phyloP scores from a whole-genome alignment of 176 grass and related monocot genomes.

The Carex parvula region DNA sequence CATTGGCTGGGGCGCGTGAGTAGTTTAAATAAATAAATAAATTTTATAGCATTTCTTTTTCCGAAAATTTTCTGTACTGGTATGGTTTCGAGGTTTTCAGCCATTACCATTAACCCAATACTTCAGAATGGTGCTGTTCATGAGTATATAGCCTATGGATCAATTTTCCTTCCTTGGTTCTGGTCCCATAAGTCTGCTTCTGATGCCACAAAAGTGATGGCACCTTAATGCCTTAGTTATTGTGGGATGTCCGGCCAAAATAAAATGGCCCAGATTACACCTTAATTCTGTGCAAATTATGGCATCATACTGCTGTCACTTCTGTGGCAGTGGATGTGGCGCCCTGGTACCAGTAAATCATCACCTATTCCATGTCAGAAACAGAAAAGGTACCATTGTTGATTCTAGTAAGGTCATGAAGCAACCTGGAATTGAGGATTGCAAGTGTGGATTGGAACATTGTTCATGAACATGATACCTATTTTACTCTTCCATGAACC shows the following conservation, averaged over 20 bases:
- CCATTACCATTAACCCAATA: constrained; percentile 13
- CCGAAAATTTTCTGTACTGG: neutral
- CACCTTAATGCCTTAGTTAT: neutral
- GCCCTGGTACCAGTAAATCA: neutral
- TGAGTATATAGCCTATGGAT: neutral
- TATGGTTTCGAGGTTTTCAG: constrained; percentile 3
- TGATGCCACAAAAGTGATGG: neutral
- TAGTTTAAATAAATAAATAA: constrained; percentile 8
- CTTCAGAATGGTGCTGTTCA: neutral
- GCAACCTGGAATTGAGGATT: neutral
- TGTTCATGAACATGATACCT: neutral
- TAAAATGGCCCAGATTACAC: neutral
- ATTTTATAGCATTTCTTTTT: neutral
- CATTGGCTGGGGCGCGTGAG: constrained; percentile 97
- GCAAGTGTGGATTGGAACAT: neutral
- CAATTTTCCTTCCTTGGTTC: neutral
- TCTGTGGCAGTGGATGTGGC: neutral
- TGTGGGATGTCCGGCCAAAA: neutral
- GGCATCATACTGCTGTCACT: neutral
- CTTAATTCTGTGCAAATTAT: neutral
- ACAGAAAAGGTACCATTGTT: neutral
- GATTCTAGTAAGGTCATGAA: neutral
- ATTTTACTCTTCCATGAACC: neutral
- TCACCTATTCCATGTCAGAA: neutral
- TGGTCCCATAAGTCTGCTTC: neutral